Evolutionary conservation across 495 filamentous ascomycete genomes (phyloP).

Genomic region (Immersiella caudata): DNA sequence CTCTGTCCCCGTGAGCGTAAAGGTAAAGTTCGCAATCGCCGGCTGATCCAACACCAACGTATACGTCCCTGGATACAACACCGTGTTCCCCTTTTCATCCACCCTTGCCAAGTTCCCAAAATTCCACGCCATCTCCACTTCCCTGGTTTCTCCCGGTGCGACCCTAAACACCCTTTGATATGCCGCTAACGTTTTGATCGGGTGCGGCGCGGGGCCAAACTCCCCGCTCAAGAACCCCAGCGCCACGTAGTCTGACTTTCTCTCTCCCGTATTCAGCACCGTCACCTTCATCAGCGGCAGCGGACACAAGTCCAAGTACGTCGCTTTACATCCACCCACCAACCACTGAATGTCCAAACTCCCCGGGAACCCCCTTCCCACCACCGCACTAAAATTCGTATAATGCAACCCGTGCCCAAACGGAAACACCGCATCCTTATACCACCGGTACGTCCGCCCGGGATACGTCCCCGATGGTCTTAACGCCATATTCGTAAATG

Average conservation of each 20-base stretch:
- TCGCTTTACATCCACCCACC: constrained; percentile 27
- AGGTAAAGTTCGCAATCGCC: constrained; percentile 38
- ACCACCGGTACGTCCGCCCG: constrained; percentile 52
- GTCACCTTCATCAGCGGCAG: constrained; percentile 43
- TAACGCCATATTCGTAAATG: constrained; percentile 49
- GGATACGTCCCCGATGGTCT: constrained; percentile 27
- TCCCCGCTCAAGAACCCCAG: constrained; percentile 59
- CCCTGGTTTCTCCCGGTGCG: constrained; percentile 40
- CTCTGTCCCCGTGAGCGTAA: constrained; percentile 48
- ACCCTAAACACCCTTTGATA: constrained; percentile 59
- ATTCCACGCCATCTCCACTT: constrained; percentile 52
- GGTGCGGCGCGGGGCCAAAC: constrained; percentile 61
- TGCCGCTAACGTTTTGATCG: constrained; percentile 64
- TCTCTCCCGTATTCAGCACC: constrained; percentile 56
- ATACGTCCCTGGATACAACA: constrained; percentile 69
- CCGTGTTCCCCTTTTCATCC: constrained; percentile 59
- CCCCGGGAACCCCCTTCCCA: constrained; percentile 37
- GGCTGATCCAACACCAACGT: constrained; percentile 59
- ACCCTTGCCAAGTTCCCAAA: constrained; percentile 62
- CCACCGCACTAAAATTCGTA: constrained; percentile 55
- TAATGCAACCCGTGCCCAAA: constrained; percentile 58
- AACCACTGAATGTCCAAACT: constrained; percentile 38
- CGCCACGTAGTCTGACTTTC: constrained; percentile 61
- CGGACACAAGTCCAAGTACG: constrained; percentile 48
- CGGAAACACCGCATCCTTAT: constrained; percentile 40